These are phyloP conservation scores for Monosporascus sp. DNA, from an alignment of 2,329 filamentous ascomycete species.

Conservation along the genomic window DNA sequence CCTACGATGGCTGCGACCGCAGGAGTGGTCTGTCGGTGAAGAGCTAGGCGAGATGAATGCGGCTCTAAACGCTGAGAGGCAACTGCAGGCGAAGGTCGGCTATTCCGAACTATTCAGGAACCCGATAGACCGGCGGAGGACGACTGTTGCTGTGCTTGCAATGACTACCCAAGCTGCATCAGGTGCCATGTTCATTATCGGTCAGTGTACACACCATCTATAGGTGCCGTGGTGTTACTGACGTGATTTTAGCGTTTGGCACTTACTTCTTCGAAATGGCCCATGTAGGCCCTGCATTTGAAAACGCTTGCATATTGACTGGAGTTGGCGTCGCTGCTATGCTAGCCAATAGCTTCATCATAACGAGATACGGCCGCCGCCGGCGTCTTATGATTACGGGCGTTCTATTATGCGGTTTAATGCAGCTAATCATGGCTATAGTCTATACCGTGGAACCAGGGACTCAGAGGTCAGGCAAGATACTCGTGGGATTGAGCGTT, in stretches of 20 bases:
- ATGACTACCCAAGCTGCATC: conserved; percentile 48
- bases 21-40: conserved; percentile 22
- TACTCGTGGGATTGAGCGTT: conserved; percentile 47
- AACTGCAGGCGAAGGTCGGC: conserved; percentile 25
- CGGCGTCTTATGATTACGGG: conserved; percentile 48
- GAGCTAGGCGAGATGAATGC: conserved; percentile 34
- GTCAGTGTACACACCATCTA: conserved; percentile 18
- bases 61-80: conserved; percentile 29
- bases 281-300: conserved; percentile 48
- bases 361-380: conserved; percentile 48
- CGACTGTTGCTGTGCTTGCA: conserved; percentile 40
- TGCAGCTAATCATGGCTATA: conserved; percentile 49
- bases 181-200: conserved; percentile 53
- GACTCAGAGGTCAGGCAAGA: conserved; percentile 34
- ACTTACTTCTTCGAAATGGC: conserved; percentile 60
- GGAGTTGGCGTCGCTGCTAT: conserved; percentile 51
- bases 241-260: conserved; percentile 37
- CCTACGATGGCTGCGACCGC: conserved; percentile 27
- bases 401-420: conserved; percentile 45
- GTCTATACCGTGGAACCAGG: conserved; percentile 42
- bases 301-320: conserved; percentile 51
- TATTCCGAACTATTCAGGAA: conserved; percentile 45
- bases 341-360: conserved; percentile 46
- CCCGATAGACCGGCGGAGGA: conserved; percentile 47
- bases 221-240: background rate